These are phyloP conservation scores for Oryza coarctata DNA, from an alignment of 176 grass and related monocot genomes.

Conservation along the genomic window DNA sequence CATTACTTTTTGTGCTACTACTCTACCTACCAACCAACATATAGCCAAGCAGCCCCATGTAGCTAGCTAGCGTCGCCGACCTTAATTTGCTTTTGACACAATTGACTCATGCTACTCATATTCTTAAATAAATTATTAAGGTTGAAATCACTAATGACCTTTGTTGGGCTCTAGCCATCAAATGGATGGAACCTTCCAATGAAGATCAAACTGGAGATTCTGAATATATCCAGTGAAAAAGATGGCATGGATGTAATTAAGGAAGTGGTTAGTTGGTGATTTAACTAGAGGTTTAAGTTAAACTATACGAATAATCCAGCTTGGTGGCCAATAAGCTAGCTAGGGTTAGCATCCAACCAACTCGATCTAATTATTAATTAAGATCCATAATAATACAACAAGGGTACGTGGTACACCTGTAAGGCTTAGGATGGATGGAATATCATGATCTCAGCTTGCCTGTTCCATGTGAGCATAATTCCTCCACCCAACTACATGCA, in stretches of 20 bases:
- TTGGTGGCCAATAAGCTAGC: not conserved
- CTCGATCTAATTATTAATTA: not conserved
- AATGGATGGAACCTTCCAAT: constrained; percentile 35
- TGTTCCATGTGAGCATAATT: constrained; percentile 29
- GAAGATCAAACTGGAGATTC: not conserved
- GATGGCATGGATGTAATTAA: not conserved
- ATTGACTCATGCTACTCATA: not conserved
- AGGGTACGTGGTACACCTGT: constrained; percentile 42
- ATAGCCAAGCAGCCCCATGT: not conserved
- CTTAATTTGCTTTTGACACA: constrained; percentile 21
- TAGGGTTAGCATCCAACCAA: not conserved
- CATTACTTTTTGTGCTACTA: not conserved
- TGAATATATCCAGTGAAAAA: not conserved
- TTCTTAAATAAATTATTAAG: constrained; percentile 18
- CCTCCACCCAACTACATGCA: constrained; percentile 4
- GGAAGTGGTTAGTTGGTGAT: constrained; percentile 9
- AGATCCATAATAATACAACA: not conserved
- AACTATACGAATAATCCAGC: not conserved
- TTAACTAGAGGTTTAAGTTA: not conserved
- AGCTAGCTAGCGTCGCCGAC: not conserved
- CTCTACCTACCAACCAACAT: constrained; percentile 24
- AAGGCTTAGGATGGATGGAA: constrained; percentile 7
- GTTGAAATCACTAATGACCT: not conserved
- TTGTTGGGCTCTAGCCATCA: not conserved
- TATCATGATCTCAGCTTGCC: constrained; percentile 3